Percentiles rank a stretch among this genome's conserved stretches.
Conservation (phyloP, 2,329 filamentous ascomycete species). For the Microsporum ferrugineum region DNA sequence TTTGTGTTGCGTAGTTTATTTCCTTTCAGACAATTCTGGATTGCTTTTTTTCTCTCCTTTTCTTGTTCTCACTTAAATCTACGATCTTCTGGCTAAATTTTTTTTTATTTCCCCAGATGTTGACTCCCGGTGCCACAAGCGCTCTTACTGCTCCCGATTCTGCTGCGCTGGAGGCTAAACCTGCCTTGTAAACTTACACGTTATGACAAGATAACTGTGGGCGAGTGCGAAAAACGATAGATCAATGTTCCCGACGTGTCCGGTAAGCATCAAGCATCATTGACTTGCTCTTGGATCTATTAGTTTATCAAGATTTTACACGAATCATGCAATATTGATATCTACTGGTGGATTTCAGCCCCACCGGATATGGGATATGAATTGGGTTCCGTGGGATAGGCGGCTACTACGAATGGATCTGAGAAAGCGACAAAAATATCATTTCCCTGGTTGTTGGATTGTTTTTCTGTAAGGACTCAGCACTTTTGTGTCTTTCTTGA, state of each 20-base stretch:
- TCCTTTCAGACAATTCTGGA: too few species aligned
- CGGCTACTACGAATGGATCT: not conserved
- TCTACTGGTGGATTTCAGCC: not conserved
- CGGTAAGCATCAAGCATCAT: not conserved
- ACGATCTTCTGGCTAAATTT: not conserved
- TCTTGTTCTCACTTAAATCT: not conserved
- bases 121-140: slow-evolving; percentile 28
- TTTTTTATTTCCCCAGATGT: slow-evolving; percentile 25
- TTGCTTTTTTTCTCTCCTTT: too few species aligned
- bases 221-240: not conserved
- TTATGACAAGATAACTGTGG: not conserved
- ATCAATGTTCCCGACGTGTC: not conserved
- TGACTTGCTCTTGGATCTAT: not conserved
- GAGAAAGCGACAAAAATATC: not conserved
- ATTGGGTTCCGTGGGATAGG: not conserved
- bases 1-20: slow-evolving; percentile 27
- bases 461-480: not conserved
- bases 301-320: not conserved
- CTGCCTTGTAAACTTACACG: slow-evolving; percentile 24
- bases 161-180: slow-evolving; percentile 17
- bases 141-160: slow-evolving; percentile 11
- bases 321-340: not conserved
- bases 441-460: not conserved
- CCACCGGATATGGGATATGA: not conserved
- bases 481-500: not conserved